phyloP scores from a whole-genome alignment of 1,139 yeast species.

The Wickerhamomyces sp. region DNA sequence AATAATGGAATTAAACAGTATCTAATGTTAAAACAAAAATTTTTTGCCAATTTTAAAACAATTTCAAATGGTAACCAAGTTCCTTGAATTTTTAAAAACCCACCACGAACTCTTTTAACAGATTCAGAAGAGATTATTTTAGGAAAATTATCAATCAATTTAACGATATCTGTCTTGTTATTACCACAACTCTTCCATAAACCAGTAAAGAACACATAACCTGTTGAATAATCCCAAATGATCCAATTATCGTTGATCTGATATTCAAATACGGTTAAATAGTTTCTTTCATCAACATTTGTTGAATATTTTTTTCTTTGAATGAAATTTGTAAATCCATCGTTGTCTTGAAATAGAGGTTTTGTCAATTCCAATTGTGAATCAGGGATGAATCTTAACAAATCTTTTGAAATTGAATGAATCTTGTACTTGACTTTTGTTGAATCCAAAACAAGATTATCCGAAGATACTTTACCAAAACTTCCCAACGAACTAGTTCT shows the following conservation, averaged over 20 bases:
- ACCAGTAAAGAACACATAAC: slow-evolving; percentile 87
- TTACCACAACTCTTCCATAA: slow-evolving; percentile 82
- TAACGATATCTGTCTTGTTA: slow-evolving; percentile 71
- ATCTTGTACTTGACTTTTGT: slow-evolving; percentile 25
- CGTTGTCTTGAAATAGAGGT: slow-evolving; percentile 5
- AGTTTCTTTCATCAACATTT: slow-evolving; percentile 66
- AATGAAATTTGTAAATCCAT: slow-evolving; percentile 28
- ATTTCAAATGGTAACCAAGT: slow-evolving; percentile 83
- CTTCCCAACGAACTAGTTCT: not conserved
- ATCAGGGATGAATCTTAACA: slow-evolving; percentile 24
- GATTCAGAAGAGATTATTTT: slow-evolving; percentile 29
- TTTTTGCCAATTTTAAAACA: slow-evolving; percentile 62
- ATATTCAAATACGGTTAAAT: slow-evolving; percentile 70
- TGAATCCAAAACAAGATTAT: slow-evolving; percentile 6
- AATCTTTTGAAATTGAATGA: slow-evolving; percentile 20
- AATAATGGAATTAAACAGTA: slow-evolving; percentile 75
- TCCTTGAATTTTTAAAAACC: slow-evolving; percentile 89
- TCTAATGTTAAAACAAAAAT: slow-evolving; percentile 76
- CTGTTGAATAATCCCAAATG: slow-evolving; percentile 86
- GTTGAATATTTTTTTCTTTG: slow-evolving; percentile 63
- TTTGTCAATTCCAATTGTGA: slow-evolving; percentile 29
- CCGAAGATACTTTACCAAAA: not conserved
- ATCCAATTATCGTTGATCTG: slow-evolving; percentile 61
- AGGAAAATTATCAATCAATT: slow-evolving; percentile 65
- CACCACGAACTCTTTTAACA: slow-evolving; percentile 81